Base-by-base conservation (phyloP, 2,329 filamentous ascomycete genomes). In the Ophiostoma himal-ulmi region DNA sequence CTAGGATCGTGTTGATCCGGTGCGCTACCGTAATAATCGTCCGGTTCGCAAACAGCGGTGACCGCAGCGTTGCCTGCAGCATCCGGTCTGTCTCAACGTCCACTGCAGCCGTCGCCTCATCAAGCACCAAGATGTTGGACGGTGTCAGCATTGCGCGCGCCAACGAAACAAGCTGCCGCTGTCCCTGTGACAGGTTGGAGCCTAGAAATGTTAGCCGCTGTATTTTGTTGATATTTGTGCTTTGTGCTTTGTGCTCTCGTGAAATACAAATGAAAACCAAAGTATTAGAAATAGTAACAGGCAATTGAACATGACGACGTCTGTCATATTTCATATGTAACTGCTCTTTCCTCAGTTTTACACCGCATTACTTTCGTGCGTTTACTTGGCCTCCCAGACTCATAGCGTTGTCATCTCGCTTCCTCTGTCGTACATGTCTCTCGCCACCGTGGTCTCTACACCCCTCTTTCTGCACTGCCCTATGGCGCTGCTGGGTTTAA, bases 21-120 rank as follows among this genome's bases (percentile, higher is more conserved):
- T 99, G 95, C 36, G 95, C 95, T 76, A 99, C 97, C 0, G 95
- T 99, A 80, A 99, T 96, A 80, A 99, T 98, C 52, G 95, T 99
- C 69, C 93, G 89, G 80, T 97, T 93, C 73, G 89, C 86, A 82
- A 99, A 99, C 20, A 89, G 79, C 30, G 86, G 84, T 48, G 85
- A 86, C 44, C 88, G 84, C 70, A 90, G 81, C 36, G 88, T 90
- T 67, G 81, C 80, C 80, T 91, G 88, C 70, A 91, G 81, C 81
- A 89, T 82, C 70, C 86, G 86, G 76, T 91, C 88, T 34, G 88
- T 91, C 80, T 90, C 85, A 60, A 90, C 83, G 77, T 91, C 87
- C 13, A 90, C 86, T 34, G 84, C 87, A 75, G 93, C 93, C 39
- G 95, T 99, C 71, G 96, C 95, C 85, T 99, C 95, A 78, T 99